Percentiles rank a stretch among this genome's conserved stretches.
Evolutionary conservation across 2,329 filamentous ascomycete genomes (phyloP).

Genomic region (Madurella mycetomatis): DNA sequence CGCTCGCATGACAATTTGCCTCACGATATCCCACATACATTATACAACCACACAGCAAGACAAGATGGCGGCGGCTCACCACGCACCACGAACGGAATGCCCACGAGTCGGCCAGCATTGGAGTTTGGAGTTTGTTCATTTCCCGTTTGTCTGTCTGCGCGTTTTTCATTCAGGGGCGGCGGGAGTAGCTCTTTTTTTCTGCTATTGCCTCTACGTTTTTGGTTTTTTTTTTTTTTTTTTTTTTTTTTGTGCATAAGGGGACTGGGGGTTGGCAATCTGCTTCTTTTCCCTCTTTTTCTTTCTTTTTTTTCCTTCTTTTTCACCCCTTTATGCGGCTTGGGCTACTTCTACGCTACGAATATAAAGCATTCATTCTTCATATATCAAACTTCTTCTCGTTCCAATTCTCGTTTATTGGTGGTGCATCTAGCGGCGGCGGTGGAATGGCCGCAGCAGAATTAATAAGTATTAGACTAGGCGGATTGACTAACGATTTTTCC

Average conservation of each 20-base stretch:
- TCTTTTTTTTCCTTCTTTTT: no score
- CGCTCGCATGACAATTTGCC: conserved; percentile 7
- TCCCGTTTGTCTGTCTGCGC: background rate
- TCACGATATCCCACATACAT: conserved; percentile 4
- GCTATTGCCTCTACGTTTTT: background rate
- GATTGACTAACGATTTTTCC: no score
- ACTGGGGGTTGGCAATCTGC: conserved; percentile 5
- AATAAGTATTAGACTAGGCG: no score
- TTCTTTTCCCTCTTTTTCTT: conserved; percentile 4
- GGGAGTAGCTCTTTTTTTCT: background rate
- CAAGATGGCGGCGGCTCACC: conserved; percentile 12
- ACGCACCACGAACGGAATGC: conserved; percentile 21
- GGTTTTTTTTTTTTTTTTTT: conserved; percentile 14
- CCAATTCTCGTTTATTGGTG: no score
- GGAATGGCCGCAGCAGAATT: no score
- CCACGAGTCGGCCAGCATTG: conserved; percentile 23
- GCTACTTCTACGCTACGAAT: background rate
- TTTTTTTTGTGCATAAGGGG: conserved; percentile 2
- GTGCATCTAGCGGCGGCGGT: no score
- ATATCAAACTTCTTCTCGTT: no score
- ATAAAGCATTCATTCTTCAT: no score
- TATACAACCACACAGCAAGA: background rate
- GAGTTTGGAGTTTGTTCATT: conserved; percentile 22
- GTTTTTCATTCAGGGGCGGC: background rate
- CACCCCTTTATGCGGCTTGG: no score